Conservation (phyloP, 164 flowering plant genomes). For the Amborella trichopoda region DNA sequence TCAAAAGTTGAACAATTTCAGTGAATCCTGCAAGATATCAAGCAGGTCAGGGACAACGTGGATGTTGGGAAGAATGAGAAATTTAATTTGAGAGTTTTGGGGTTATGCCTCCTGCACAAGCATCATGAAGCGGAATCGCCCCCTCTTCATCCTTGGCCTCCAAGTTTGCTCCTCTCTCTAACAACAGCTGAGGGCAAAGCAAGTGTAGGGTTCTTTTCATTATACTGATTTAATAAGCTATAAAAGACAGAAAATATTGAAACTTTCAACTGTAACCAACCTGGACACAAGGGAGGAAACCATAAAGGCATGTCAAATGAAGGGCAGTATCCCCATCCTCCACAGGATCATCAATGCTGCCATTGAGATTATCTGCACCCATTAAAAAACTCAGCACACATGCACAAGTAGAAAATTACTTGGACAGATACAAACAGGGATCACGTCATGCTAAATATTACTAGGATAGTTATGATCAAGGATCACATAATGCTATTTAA, state of each 20-base stretch:
- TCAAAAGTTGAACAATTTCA: constrained; percentile 56
- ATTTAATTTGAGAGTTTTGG: not conserved
- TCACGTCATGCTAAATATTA: no score
- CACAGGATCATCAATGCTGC: constrained; percentile 60
- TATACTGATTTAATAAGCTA: not conserved
- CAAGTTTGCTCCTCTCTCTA: constrained; percentile 76
- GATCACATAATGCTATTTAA: no score
- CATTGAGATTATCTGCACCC: constrained; percentile 58
- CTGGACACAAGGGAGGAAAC: constrained; percentile 63
- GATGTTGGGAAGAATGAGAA: not conserved
- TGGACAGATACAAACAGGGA: no score
- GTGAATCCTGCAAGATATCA: constrained; percentile 50
- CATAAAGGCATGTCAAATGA: constrained; percentile 84
- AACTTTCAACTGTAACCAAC: constrained; percentile 15
- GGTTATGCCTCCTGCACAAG: constrained; percentile 77
- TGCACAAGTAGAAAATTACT: no score
- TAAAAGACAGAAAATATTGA: not conserved
- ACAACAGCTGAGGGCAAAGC: constrained; percentile 38
- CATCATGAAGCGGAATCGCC: constrained; percentile 95
- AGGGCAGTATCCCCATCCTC: constrained; percentile 91
- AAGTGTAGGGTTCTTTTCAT: not conserved
- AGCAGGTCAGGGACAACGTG: no score
- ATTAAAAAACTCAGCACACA: no score
- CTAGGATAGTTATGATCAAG: no score
- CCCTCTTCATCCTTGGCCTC: constrained; percentile 87